A percentile compares a stretch with the other conserved stretches of the same genome.
phyloP scores from a whole-genome alignment of 495 filamentous ascomycete genomes.

The Parmelia sp. region DNA sequence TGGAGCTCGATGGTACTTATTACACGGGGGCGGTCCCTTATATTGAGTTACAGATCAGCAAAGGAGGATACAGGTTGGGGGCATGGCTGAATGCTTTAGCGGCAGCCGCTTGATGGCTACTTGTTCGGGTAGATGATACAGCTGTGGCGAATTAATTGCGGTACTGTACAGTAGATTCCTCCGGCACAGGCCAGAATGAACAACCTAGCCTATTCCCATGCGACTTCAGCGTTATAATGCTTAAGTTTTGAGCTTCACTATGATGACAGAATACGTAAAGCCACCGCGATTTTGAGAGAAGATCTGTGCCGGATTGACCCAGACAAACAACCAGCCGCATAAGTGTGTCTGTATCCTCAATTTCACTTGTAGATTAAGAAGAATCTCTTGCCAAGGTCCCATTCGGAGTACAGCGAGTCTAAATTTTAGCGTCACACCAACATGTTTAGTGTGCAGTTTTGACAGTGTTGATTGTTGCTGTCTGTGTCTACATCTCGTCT shows the following conservation, averaged over 20 bases:
- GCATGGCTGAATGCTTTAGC: conserved; percentile 47
- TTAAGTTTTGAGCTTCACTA: not conserved
- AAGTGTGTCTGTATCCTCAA: too few relatives aligned
- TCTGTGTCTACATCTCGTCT: too few relatives aligned
- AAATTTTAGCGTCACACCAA: too few relatives aligned
- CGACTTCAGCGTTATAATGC: not conserved
- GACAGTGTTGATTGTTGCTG: too few relatives aligned
- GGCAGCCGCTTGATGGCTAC: not conserved
- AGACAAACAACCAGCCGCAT: too few relatives aligned
- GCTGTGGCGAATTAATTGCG: not conserved
- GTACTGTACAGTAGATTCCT: not conserved
- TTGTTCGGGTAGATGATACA: not conserved
- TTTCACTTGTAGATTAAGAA: too few relatives aligned
- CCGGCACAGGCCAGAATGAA: not conserved
- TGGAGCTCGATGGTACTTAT: conserved; percentile 58
- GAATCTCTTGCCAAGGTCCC: too few relatives aligned
- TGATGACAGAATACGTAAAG: too few relatives aligned
- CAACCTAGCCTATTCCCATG: not conserved
- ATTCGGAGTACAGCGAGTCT: too few relatives aligned
- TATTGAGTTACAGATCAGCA: conserved; percentile 67
- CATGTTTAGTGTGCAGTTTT: too few relatives aligned
- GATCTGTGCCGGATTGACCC: too few relatives aligned
- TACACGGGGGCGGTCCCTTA: conserved; percentile 55
- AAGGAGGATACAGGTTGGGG: conserved; percentile 63
- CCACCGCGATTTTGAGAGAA: too few relatives aligned